A percentile compares a stretch with the other conserved stretches of the same genome.
Evolutionary conservation across 768 basidiomycete species (phyloP).

Genomic region (Udeniomyces megalosporus): DNA sequence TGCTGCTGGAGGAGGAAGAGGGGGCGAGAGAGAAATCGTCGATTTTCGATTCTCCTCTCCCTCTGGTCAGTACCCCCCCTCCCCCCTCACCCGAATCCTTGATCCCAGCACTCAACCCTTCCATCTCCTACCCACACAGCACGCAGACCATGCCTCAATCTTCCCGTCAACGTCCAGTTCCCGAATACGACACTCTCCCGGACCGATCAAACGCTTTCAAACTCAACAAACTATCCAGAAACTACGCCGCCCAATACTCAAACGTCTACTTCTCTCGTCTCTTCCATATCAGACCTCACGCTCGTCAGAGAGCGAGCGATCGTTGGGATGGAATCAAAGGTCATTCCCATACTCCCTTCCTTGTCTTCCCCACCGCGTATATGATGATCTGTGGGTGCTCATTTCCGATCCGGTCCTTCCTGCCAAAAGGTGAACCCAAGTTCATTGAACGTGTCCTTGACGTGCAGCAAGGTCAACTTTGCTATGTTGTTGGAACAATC

Average conservation of each 20-base stretch:
- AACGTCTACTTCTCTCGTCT: slow-evolving; percentile 55
- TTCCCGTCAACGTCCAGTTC: too few relatives aligned
- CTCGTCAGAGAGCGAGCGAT: slow-evolving; percentile 37
- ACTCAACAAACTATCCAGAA: not conserved
- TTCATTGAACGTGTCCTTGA: slow-evolving; percentile 73
- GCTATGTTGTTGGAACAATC: slow-evolving; percentile 84
- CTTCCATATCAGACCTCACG: slow-evolving; percentile 36
- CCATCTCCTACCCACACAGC: too few relatives aligned
- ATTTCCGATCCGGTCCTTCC: not conserved
- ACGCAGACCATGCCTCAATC: too few relatives aligned
- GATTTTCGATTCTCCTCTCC: too few relatives aligned
- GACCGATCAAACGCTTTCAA: not conserved
- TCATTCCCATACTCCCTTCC: slow-evolving; percentile 3
- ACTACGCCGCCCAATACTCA: slow-evolving; percentile 37
- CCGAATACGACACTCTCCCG: slow-evolving; percentile 3
- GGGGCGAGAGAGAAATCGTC: too few relatives aligned
- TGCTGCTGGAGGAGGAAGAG: not conserved
- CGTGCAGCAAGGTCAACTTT: slow-evolving; percentile 64
- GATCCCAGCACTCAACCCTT: too few relatives aligned
- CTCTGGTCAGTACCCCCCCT: too few relatives aligned
- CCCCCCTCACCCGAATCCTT: too few relatives aligned
- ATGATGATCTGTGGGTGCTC: not conserved
- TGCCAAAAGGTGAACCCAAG: slow-evolving; percentile 43
- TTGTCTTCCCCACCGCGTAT: not conserved
- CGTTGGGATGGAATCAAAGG: slow-evolving; percentile 39